Evolutionary conservation across 164 flowering plant species (phyloP).

Genomic region (Vitis vinifera): DNA sequence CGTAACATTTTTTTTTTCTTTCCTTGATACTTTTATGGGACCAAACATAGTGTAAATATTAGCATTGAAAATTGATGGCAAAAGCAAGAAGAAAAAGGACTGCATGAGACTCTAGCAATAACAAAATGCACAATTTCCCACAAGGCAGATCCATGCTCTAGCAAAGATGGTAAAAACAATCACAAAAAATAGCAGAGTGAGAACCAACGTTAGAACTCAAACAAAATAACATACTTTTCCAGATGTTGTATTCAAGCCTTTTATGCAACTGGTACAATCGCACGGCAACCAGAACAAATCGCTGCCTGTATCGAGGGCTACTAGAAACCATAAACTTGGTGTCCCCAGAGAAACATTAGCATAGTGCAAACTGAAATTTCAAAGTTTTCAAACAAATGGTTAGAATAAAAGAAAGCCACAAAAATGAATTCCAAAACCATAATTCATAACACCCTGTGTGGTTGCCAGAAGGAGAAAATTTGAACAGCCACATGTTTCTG

Average conservation of each 20-base stretch:
- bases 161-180: too few relatives aligned
- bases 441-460: neutral
- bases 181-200: neutral
- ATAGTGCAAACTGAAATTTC: slow-evolving; percentile 72
- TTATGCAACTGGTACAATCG: slow-evolving; percentile 56
- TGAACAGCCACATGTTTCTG: too few relatives aligned
- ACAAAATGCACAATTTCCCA: too few relatives aligned
- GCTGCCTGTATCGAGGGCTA: slow-evolving; percentile 95
- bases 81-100: too few relatives aligned
- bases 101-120: too few relatives aligned
- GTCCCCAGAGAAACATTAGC: slow-evolving; percentile 77
- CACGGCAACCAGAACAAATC: slow-evolving; percentile 93
- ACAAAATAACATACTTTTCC: slow-evolving; percentile 36
- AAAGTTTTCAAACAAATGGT: slow-evolving; percentile 3
- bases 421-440: neutral
- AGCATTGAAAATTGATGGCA: too few relatives aligned
- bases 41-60: too few relatives aligned
- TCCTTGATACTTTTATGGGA: too few relatives aligned
- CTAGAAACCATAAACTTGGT: slow-evolving; percentile 62
- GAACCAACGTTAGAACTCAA: neutral
- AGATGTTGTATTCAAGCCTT: slow-evolving; percentile 16
- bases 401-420: neutral
- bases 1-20: too few relatives aligned
- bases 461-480: too few relatives aligned
- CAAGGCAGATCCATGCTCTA: too few relatives aligned